A percentile compares a stretch with the other conserved stretches of the same genome.
These are phyloP conservation scores for Porogramme epimiltina DNA, from an alignment of 1,284 basidiomycete species.

Conservation along the genomic window DNA sequence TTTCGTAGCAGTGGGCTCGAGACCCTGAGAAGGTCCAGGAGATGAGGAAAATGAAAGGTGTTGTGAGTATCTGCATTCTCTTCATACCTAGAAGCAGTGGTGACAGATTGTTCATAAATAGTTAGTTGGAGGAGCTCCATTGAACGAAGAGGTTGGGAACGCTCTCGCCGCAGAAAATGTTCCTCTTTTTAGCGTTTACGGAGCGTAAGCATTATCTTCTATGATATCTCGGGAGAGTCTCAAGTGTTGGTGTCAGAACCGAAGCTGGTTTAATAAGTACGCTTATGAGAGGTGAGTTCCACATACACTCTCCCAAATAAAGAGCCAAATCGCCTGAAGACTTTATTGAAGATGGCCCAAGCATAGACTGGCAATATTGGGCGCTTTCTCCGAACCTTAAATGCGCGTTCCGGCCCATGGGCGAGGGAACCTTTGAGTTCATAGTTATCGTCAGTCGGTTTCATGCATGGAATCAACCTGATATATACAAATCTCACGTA, in stretches of 20 bases:
- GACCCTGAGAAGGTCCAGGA: constrained; percentile 19
- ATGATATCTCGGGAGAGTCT: not conserved
- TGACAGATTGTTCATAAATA: not conserved
- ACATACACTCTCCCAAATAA: not conserved
- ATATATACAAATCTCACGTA: not conserved
- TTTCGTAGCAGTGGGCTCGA: constrained; percentile 20
- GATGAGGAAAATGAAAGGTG: constrained; percentile 19
- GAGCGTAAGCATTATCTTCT: constrained; percentile 3
- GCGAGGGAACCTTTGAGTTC: not conserved
- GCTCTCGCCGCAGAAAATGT: constrained; percentile 10
- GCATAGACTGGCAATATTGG: not conserved
- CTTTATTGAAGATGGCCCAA: not conserved
- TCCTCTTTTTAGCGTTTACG: constrained; percentile 9
- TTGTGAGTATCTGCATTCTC: no score
- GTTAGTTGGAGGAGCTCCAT: constrained; percentile 12
- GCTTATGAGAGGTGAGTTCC: not conserved
- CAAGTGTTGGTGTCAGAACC: not conserved
- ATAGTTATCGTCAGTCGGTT: not conserved
- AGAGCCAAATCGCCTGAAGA: not conserved
- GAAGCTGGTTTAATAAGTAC: not conserved
- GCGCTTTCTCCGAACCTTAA: not conserved
- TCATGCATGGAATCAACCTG: not conserved
- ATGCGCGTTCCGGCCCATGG: not conserved
- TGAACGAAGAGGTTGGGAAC: constrained; percentile 11
- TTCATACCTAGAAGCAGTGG: no score